Evolutionary conservation across 805 yeast genomes (phyloP), one percentile per base, ranked within the genome.

Genomic region (Wickerhamomyces silvicola): DNA sequence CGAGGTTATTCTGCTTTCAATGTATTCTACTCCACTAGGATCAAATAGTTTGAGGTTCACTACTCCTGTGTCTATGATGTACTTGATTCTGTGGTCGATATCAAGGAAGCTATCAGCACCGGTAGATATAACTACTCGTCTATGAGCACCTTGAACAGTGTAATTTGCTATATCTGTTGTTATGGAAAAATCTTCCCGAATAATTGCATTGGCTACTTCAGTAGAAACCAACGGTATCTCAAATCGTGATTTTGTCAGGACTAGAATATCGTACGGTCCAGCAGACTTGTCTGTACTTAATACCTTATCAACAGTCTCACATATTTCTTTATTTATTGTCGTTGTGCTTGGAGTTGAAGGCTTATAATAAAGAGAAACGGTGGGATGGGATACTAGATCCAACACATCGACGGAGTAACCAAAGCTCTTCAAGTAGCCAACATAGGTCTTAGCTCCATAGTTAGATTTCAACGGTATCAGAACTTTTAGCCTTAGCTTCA

Each of bases 391-490:
- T 5, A 27, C 10, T 2, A 32, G 14, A 8, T 19, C 22, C 6
- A 27, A 14, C 4, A 13, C 10, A 12, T 19, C 14, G 7, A 24
- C 22, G 10, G 21, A 7, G n/a, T 17, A 27, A 8, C 18, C 18
- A 24, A 20, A 33, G 13, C 24, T 33, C 15, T 19, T 21, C 7
- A 28, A 7, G 14, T 17, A 35, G 1, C 12, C n/a, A 5, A 16
- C 23, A 27, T 18, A 31, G 2, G 11, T 17, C 4, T 17, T 13
- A 13, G 10, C 4, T 5, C 24, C 15, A 10, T 8, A 37, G 6
- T 14, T 10, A n/a, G 37, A 37, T 21, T 28, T 30, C 27, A 30
- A 17, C 11, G 32, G 31, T 4, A 27, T 13, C 3, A 37, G 22
- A 6, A 33, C 15, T 19, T 24, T 33, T 3, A 10, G 15, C 2